Evolutionary conservation across 192 early-diverging fungal species (phyloP), one percentile per base, ranked within the genome.

Genomic region (Coemansia sp.): DNA sequence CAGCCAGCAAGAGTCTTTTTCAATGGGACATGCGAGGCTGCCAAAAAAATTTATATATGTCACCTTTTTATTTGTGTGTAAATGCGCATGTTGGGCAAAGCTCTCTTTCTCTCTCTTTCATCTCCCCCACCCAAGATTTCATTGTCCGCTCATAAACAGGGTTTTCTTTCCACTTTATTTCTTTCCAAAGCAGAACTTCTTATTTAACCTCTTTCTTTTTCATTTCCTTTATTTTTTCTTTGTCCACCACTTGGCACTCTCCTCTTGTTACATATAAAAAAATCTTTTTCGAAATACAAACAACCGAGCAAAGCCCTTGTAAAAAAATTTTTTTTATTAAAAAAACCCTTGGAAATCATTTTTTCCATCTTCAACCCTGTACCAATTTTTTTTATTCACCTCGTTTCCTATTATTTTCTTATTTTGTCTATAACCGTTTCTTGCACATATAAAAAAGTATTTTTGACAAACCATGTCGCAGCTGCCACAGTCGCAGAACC

Each of bases 401-500:
- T 1, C 68, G 53, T 61, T 66, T 11, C 39, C 14, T 51, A 38
- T 43, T 57, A 36, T 68, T 68, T 38, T 34, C 20, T 20, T 60
- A 51, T 37, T 20, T 54, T 34, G 1, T 15, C 15, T 56, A 4
- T 28, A 28, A 28, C 22, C 22, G 22, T 28, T 28, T 28, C 22
- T 28, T 28, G 22, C 22, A 28, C 22, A 28, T 28, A 28, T 28
- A 28, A 28, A 28, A 28, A 28, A 28, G 22, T 55, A 32, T 57
- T 61, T 61, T 9, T 61, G n/a, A 17, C 36, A 61, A 61, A 37
- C 11, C 55, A 57, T 57, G 55, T 34, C 55, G 6, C 55, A 28
- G 45, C 64, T 65, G 45, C 51, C 63, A 7, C 73, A 70, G 52
- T 54, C 43, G 34, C 5, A 41, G 14, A 55, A 17, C 8, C 45